These are phyloP conservation scores for Filobasidium uniguttulatum DNA, from an alignment of 1,284 basidiomycete species.

Conservation along the genomic window DNA sequence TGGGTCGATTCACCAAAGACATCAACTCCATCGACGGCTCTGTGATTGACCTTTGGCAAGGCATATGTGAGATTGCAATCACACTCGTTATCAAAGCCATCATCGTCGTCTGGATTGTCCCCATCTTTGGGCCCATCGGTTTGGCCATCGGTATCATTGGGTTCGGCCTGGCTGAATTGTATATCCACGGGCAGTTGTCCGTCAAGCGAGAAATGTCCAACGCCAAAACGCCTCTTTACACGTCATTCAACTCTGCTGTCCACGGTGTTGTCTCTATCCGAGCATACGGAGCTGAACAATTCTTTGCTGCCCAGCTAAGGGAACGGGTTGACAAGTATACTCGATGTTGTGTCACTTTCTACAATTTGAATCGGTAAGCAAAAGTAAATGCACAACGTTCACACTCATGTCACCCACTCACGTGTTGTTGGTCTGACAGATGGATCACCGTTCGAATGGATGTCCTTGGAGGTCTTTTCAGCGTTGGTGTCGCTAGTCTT, in stretches of 20 bases:
- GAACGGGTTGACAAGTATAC: constrained; percentile 35
- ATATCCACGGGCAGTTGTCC: constrained; percentile 56
- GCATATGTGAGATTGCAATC: constrained; percentile 31
- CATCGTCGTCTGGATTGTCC: constrained; percentile 43
- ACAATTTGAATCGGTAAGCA: constrained; percentile 31
- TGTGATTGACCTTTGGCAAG: constrained; percentile 24
- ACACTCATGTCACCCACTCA: neutral
- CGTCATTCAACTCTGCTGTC: constrained; percentile 55
- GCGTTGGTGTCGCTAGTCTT: constrained; percentile 14
- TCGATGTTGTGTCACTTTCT: constrained; percentile 25
- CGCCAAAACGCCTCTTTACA: constrained; percentile 44
- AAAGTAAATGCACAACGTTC: neutral
- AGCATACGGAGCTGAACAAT: constrained; percentile 34
- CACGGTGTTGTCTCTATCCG: constrained; percentile 46
- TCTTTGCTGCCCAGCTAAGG: constrained; percentile 26
- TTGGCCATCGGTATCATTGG: constrained; percentile 40
- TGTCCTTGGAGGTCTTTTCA: constrained; percentile 17
- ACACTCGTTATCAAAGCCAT: constrained; percentile 39
- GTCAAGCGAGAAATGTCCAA: constrained; percentile 42
- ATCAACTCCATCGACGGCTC: constrained; percentile 39
- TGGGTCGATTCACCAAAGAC: constrained; percentile 47
- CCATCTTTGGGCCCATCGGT: constrained; percentile 34
- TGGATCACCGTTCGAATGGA: constrained; percentile 19
- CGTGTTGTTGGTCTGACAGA: neutral
- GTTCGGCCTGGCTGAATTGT: constrained; percentile 40